Conservation (phyloP, 2,329 filamentous ascomycete genomes). For the Dothistroma septosporum region DNA sequence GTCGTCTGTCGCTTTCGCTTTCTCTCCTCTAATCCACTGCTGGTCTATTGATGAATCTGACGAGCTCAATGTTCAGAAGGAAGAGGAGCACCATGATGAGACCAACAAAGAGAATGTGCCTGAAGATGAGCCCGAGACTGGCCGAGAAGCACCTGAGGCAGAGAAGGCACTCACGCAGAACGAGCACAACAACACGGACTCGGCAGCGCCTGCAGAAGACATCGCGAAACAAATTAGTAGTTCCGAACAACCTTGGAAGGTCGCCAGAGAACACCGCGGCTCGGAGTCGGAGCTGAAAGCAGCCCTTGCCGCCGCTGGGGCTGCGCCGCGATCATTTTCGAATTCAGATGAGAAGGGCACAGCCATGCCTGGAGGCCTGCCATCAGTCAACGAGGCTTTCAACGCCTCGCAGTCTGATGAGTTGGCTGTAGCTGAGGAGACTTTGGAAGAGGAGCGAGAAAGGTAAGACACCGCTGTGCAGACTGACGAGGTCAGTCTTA, state of each 20-base stretch:
- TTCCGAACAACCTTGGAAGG: slow-evolving; percentile 17
- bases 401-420: slow-evolving; percentile 8
- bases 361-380: slow-evolving; percentile 30
- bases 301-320: slow-evolving; percentile 23
- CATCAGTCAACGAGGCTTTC: slow-evolving; percentile 2
- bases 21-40: slow-evolving; percentile 37
- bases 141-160: slow-evolving; percentile 15
- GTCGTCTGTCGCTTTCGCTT: slow-evolving; percentile 44
- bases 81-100: slow-evolving; percentile 12
- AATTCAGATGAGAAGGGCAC: slow-evolving; percentile 5
- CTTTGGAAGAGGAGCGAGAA: slow-evolving; percentile 3
- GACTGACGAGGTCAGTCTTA: slow-evolving; percentile 15
- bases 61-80: slow-evolving; percentile 33
- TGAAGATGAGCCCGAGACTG: slow-evolving; percentile 7
- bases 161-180: slow-evolving; percentile 28
- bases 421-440: slow-evolving; percentile 6
- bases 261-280: slow-evolving; percentile 11
- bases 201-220: slow-evolving; percentile 21
- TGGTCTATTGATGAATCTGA: slow-evolving; percentile 45
- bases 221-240: slow-evolving; percentile 14
- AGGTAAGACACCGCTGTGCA: slow-evolving; percentile 14
- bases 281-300: slow-evolving; percentile 23
- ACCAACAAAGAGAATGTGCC: neutral
- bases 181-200: slow-evolving; percentile 24
- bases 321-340: slow-evolving; percentile 16